Evolutionary conservation across 345 rosid species (phyloP), one percentile per base, ranked within the genome.

Genomic region (Eucalyptus albens): DNA sequence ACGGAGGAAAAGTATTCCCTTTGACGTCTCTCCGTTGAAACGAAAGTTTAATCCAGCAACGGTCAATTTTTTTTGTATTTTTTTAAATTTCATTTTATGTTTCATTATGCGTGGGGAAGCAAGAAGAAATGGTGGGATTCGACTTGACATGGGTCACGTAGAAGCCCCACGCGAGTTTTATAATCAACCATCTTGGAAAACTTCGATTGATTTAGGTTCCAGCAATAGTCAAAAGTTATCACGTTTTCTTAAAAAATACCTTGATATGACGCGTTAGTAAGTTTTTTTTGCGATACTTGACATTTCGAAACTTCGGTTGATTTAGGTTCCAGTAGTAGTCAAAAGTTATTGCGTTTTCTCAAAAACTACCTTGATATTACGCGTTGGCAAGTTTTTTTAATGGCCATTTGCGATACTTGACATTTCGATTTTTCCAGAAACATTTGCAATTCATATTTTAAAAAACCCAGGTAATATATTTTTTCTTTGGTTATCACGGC

Each of bases 211-310:
- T 16, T 62, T 62, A 16, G 19, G 37, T 29, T 29, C 8, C 3
- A 2, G 0, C 19, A 29, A 13, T 27, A 13, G 37, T 62, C 33
- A 29, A 7, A 62, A 62, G 5, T 29, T 14, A 2, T 62, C 0
- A 33, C 1, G 72, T 14, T 62, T 29, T n/a, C 72, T 29, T 2
- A 8, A 62, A 29, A 29, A 29, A 19, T 4, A 7, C 9, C 5
- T n/a, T 2, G 33, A 62, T 1, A 62, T n/a, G 0, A 2, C 33
- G 0, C 16, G 17, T 29, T 62, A 3, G 2, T 33, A 29, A 62
- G 33, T 14, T 14, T 29, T 14, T 14, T 29, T n/a, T n/a, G n/a
- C n/a, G 44, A 65, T 3, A 33, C 26, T 17, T 6, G 4, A 69
- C 42, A 19, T 31, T 5, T 77, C 3, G 3, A 37, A 59, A 27